Evolutionary conservation across 768 basidiomycete species (phyloP), one percentile per base, ranked within the genome.

Genomic region (Rhodocollybia butyracea): DNA sequence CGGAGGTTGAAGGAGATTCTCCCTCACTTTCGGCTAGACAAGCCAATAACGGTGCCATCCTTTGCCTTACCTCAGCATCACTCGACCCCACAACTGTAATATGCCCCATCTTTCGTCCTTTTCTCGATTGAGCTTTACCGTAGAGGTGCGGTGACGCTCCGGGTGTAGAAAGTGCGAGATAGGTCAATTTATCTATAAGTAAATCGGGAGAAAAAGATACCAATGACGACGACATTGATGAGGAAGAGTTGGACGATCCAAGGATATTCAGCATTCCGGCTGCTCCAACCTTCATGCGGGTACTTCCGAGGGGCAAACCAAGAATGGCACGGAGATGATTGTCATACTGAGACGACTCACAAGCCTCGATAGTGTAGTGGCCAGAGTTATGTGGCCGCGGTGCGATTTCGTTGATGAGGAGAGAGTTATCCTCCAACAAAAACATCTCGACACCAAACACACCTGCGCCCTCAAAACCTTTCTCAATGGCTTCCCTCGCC

Each of bases 401-500:
- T 0, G 97, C 97, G 58, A 99, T 96, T 73, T 99, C 97, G 70
- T 99, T 99, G 59, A 99, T 81, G 56, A 85, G 84, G 1, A 98
- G 79, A 80, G 43, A 62, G 93, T 96, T 94, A 64, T 95, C 82
- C 27, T 79, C 73, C 81, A 96, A 81, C 39, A 98, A 75, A 73
- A 99, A 99, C 94, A 98, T 93, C 70, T 99, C 97, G 1, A 99
- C 95, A 1, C 95, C 97, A 72, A 97, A 98, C 24, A 98, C 83
- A 11, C 97, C 97, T 8, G 94, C 95, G 3, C 95, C 96, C 17
- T 83, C 71, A 34, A 98, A 80, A 6, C 86, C 83, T 57, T 73
- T 80, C 15, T 45, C 15, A 22, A 98, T 80, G 0, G 95, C 93
- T 32, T 76, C 73, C 70, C 95, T 91, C 0, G 96, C 97, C 30